These are phyloP conservation scores for Trichoderma koningii DNA, from an alignment of 2,329 filamentous ascomycete species.

Conservation along the genomic window DNA sequence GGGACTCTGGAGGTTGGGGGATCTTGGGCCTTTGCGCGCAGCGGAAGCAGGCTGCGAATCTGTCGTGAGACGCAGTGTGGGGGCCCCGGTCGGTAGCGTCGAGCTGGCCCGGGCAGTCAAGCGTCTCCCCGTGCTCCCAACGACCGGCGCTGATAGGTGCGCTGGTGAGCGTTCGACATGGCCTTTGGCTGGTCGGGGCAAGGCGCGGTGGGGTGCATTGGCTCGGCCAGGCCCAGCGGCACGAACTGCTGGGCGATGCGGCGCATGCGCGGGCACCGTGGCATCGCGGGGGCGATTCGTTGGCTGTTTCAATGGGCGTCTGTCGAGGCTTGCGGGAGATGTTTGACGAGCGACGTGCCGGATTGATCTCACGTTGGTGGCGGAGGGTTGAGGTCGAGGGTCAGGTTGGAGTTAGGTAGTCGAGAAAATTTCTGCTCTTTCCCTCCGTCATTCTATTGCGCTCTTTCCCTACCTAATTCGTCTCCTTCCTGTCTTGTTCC, in stretches of 20 bases:
- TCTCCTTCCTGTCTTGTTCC: not conserved
- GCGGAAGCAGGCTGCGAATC: not conserved
- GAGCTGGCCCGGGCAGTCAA: slow-evolving; percentile 3
- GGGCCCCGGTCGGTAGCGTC: slow-evolving; percentile 21
- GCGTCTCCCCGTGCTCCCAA: slow-evolving; percentile 27
- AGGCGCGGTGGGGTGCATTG: slow-evolving; percentile 15
- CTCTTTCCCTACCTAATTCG: too few species aligned
- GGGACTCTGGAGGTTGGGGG: not conserved
- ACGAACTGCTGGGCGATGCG: slow-evolving; percentile 8
- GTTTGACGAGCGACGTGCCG: not conserved
- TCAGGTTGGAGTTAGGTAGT: not conserved
- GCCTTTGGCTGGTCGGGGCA: slow-evolving; percentile 10
- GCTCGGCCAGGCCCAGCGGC: slow-evolving; percentile 15
- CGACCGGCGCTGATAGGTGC: slow-evolving; percentile 25
- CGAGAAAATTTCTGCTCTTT: not conserved
- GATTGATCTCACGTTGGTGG: not conserved
- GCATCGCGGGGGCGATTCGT: slow-evolving; percentile 21
- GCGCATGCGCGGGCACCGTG: slow-evolving; percentile 21
- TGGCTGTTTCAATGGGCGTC: slow-evolving; percentile 4
- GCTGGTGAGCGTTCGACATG: not conserved
- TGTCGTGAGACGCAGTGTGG: slow-evolving; percentile 19
- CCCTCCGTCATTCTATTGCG: not conserved
- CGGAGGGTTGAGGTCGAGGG: not conserved
- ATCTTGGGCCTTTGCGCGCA: not conserved
- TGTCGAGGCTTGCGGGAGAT: slow-evolving; percentile 9